phyloP scores from a whole-genome alignment of 345 rosid genomes.

The Gynandropsis gynandra region DNA sequence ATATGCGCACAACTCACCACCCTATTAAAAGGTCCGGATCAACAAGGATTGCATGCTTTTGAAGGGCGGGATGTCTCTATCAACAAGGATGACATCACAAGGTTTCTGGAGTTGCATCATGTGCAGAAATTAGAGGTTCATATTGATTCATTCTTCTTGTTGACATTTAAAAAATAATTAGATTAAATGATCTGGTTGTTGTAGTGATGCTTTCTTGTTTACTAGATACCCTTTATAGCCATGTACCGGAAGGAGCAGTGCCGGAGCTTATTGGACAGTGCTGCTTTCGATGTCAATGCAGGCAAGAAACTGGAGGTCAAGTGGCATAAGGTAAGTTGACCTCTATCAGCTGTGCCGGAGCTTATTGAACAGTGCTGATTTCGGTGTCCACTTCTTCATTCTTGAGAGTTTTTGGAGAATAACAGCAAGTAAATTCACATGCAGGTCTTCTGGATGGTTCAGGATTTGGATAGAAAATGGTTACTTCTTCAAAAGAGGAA shows the following conservation, averaged over 20 bases:
- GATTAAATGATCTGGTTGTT: constrained; percentile 6
- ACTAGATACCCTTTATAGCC: constrained; percentile 84
- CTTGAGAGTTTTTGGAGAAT: too few relatives aligned
- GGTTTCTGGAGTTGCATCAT: constrained; percentile 67
- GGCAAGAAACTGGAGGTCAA: constrained; percentile 50
- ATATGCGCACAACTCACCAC: constrained; percentile 50
- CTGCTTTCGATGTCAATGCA: constrained; percentile 38
- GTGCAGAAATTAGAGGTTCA: constrained; percentile 89
- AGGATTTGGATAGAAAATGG: constrained; percentile 90
- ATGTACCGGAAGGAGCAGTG: constrained; percentile 90
- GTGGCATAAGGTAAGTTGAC: constrained; percentile 67
- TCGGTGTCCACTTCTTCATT: too few relatives aligned
- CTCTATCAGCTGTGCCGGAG: too few relatives aligned
- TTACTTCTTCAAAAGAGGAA: constrained; percentile 89
- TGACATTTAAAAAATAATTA: too few relatives aligned
- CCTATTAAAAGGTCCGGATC: constrained; percentile 23
- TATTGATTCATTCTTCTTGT: constrained; percentile 9
- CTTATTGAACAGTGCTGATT: too few relatives aligned
- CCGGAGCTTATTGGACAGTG: constrained; percentile 60
- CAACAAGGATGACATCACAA: constrained; percentile 53
- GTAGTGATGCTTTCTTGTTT: constrained; percentile 19
- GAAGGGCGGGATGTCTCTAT: constrained; percentile 36
- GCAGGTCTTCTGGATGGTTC: constrained; percentile 85
- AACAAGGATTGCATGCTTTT: constrained; percentile 19
- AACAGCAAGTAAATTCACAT: constrained; percentile 14